These are phyloP conservation scores for Penicillium angulare DNA, from an alignment of 495 filamentous ascomycete species.

Conservation along the genomic window DNA sequence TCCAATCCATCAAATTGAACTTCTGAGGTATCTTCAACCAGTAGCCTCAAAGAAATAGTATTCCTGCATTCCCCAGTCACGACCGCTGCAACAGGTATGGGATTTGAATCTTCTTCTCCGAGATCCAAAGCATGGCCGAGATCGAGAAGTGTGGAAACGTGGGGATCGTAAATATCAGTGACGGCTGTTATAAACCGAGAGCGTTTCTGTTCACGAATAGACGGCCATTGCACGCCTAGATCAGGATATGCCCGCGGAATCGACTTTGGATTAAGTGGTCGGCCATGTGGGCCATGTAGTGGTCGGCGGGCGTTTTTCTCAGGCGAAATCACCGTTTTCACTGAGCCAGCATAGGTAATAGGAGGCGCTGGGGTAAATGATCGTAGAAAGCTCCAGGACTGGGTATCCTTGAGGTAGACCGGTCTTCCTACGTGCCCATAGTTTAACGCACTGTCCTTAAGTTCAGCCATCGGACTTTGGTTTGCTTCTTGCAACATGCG, in stretches of 20 bases:
- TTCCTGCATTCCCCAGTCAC: conserved; percentile 46
- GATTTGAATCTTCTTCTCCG: conserved; percentile 24
- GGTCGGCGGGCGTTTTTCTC: conserved; percentile 11
- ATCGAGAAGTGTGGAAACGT: conserved; percentile 39
- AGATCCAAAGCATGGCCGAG: conserved; percentile 40
- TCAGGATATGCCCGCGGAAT: conserved; percentile 37
- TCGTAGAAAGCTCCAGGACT: conserved; percentile 56
- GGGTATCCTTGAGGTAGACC: conserved; percentile 51
- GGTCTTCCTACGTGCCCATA: conserved; percentile 66
- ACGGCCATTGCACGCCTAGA: conserved; percentile 33
- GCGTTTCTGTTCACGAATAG: conserved; percentile 27
- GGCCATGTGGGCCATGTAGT: conserved; percentile 1
- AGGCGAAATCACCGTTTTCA: conserved; percentile 31
- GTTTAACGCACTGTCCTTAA: conserved; percentile 50
- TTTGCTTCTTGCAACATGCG: conserved; percentile 33
- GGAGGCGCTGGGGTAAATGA: conserved; percentile 24
- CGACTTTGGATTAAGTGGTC: conserved; percentile 13
- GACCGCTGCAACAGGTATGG: conserved; percentile 42
- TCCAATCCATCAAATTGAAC: conserved; percentile 18
- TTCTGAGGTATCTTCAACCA: conserved; percentile 35
- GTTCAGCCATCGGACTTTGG: conserved; percentile 62
- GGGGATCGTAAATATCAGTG: conserved; percentile 36
- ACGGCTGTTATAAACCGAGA: conserved; percentile 30
- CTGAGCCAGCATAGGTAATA: conserved; percentile 35
- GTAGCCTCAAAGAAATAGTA: conserved; percentile 33